Evolutionary conservation across 2,329 filamentous ascomycete species (phyloP), one percentile per base, ranked within the genome.

Genomic region (Ophiognomonia clavigignenti-juglandacearum): DNA sequence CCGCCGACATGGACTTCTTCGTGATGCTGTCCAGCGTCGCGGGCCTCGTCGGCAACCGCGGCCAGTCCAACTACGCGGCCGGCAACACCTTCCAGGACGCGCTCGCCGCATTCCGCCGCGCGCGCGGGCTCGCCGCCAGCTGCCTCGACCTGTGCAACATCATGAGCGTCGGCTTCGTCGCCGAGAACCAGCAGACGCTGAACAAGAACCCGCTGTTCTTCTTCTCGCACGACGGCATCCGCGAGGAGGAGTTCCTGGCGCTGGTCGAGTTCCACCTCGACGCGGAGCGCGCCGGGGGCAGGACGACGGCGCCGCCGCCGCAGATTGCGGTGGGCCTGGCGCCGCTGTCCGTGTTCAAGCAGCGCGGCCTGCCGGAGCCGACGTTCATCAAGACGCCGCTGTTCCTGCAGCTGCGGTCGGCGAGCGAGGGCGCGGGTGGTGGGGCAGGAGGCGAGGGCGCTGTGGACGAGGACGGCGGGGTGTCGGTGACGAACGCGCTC

Each of bases 31-130:
- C 42, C 11, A 39, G 29, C 7, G 39, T 50, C 2, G 46, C 39
- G 4, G 50, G 46, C 7, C 31, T 49, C 26, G 39, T 41, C 4
- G 50, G 50, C 19, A 43, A 43, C 22, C 7, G 27, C 4, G 43
- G 50, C 11, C 50, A 52, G 46, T 41, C 42, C n/a, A 49, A 49
- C 35, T 52, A 52, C 39, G 42, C 64, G 0, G 62, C 63, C 1
- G 66, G 62, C 5, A 59, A 61, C 34, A 55, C 59, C 1, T 69
- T 62, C 56, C 62, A 68, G 31, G 66, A 69, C 46, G 59, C 57
- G 0, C 53, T 63, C 3, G 59, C 59, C 0, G 35, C 38, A 0
- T 42, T 56, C 38, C 54, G 58, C 7, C 43, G 45, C 16, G 32
- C 48, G 3, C 38, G 45, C 7, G 57, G 57, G 6, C 47, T 57